phyloP scores from a whole-genome alignment of 352 stramenopile species.

The Globisporangium irregulare region DNA sequence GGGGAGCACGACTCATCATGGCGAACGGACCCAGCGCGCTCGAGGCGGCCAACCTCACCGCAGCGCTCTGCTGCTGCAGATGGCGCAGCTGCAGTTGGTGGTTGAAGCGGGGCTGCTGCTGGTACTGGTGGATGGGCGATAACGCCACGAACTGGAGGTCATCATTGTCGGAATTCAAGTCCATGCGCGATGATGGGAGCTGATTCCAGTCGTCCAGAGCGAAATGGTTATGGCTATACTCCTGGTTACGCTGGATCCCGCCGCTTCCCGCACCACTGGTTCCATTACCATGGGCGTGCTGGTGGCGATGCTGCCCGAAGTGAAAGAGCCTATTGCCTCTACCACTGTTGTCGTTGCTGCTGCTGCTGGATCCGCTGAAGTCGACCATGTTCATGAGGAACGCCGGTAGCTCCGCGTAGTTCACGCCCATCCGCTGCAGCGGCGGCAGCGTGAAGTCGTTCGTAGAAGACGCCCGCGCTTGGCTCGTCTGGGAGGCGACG shows the following conservation, averaged over 20 bases:
- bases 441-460: slow-evolving; percentile 8
- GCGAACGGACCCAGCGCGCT: not conserved
- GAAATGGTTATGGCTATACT: slow-evolving; percentile 10
- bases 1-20: slow-evolving; percentile 5
- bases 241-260: slow-evolving; percentile 5
- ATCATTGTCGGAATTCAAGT: slow-evolving; percentile 6
- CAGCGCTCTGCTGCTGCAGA: slow-evolving; percentile 1
- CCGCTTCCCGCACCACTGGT: not conserved
- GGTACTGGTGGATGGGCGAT: not conserved
- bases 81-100: slow-evolving; percentile 3
- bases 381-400: slow-evolving; percentile 10
- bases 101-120: slow-evolving; percentile 1
- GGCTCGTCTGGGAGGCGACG: not conserved
- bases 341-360: not conserved
- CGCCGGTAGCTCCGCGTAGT: slow-evolving; percentile 7
- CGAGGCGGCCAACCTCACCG: not conserved
- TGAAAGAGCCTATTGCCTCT: not conserved
- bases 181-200: slow-evolving; percentile 8
- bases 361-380: slow-evolving; percentile 5
- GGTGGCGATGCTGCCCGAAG: not conserved
- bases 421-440: slow-evolving; percentile 1
- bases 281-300: not conserved
- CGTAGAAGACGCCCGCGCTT: not conserved
- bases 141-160: slow-evolving; percentile 8
- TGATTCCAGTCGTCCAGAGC: slow-evolving; percentile 8